These are phyloP conservation scores for Fusarium mexicanum DNA, from an alignment of 2,329 filamentous ascomycete species.

Conservation along the genomic window DNA sequence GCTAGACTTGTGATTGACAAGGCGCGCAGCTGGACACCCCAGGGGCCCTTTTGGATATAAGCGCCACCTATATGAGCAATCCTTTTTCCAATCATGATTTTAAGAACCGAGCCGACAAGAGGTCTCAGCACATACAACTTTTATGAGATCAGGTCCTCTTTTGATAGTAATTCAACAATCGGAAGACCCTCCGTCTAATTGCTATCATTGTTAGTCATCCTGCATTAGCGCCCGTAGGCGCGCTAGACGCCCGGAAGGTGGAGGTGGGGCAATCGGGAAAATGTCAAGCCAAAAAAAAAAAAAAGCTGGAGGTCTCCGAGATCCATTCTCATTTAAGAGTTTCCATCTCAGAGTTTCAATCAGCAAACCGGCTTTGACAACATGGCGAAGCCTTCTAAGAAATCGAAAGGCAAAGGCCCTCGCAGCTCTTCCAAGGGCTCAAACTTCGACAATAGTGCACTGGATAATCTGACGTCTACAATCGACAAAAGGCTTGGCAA, in stretches of 20 bases:
- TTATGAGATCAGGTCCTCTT: neutral
- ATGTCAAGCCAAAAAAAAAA: constrained; percentile 30
- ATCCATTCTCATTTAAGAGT: constrained; percentile 25
- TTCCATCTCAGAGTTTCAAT: constrained; percentile 33
- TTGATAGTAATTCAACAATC: constrained; percentile 11
- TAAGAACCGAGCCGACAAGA: neutral
- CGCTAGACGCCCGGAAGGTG: constrained; percentile 33
- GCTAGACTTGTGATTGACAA: constrained; percentile 36
- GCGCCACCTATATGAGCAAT: constrained; percentile 19
- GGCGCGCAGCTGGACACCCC: constrained; percentile 28
- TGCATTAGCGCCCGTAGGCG: constrained; percentile 23
- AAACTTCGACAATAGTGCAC: constrained; percentile 59
- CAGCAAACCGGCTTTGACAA: constrained; percentile 7
- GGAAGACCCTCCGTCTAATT: constrained; percentile 13
- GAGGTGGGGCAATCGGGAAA: constrained; percentile 31
- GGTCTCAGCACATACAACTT: neutral
- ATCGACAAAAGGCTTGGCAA: constrained; percentile 65
- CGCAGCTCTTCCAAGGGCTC: constrained; percentile 34
- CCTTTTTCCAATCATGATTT: constrained; percentile 30
- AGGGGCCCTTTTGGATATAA: constrained; percentile 5
- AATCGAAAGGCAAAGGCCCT: constrained; percentile 49
- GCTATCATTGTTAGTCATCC: constrained; percentile 9
- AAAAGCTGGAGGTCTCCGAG: constrained; percentile 37
- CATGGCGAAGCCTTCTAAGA: constrained; percentile 52
- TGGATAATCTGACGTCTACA: constrained; percentile 64